Evolutionary conservation across 2,329 filamentous ascomycete species (phyloP).

Genomic region (Talaromyces marneffei): DNA sequence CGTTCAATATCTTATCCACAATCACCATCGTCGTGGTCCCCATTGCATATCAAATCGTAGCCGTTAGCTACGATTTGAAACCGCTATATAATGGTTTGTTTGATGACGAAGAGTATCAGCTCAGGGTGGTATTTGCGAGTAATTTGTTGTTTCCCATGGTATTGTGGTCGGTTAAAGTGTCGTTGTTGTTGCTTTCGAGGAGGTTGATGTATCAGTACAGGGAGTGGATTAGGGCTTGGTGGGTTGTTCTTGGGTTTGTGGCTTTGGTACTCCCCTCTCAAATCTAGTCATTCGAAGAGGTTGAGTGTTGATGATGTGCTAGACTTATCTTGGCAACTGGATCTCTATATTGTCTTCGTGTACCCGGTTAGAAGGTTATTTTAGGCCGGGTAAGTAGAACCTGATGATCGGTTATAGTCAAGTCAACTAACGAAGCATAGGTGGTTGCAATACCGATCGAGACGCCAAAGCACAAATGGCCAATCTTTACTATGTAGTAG

Average conservation of each 20-base stretch:
- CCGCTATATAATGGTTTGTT: slow-evolving; percentile 25
- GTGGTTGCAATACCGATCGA: slow-evolving; percentile 22
- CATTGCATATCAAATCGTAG: slow-evolving; percentile 27
- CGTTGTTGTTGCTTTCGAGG: slow-evolving; percentile 36
- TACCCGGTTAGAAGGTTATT: slow-evolving; percentile 31
- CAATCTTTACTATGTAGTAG: slow-evolving; percentile 32
- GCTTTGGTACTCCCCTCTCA: slow-evolving; percentile 22
- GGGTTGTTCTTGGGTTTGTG: slow-evolving; percentile 31
- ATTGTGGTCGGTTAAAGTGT: slow-evolving; percentile 39
- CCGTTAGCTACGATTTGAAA: slow-evolving; percentile 20
- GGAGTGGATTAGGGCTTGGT: slow-evolving; percentile 31
- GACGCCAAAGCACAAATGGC: slow-evolving; percentile 28
- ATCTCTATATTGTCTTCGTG: slow-evolving; percentile 32
- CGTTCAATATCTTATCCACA: slow-evolving; percentile 25
- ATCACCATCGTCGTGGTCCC: slow-evolving; percentile 34
- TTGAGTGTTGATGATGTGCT: background rate
- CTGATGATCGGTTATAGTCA: background rate
- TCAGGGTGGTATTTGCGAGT: slow-evolving; percentile 36
- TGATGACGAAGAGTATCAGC: slow-evolving; percentile 27
- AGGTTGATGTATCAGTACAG: slow-evolving; percentile 30
- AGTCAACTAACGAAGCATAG: slow-evolving; percentile 4
- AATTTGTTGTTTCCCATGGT: slow-evolving; percentile 34
- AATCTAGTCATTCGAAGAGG: too few species aligned
- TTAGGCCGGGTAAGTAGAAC: slow-evolving; percentile 21
- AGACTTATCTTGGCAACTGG: slow-evolving; percentile 34